Conservation (phyloP, 352 stramenopile species). For the Globisporangium ultimum region DNA sequence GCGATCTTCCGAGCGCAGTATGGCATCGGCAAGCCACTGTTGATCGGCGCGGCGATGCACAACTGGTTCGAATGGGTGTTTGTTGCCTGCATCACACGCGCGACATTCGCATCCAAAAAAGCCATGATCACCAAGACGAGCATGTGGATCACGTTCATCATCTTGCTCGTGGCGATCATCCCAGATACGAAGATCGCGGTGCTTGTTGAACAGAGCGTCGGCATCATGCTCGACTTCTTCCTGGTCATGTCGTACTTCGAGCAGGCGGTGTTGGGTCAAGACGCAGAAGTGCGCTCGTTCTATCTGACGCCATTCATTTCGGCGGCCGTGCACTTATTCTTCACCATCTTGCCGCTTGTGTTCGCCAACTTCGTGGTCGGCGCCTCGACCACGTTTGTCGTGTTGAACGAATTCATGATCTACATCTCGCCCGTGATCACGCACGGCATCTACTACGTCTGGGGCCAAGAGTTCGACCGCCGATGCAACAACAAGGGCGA, state of each 20-base stretch:
- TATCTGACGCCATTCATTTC: conserved; percentile 12
- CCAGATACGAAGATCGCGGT: conserved; percentile 13
- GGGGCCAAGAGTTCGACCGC: conserved; percentile 11
- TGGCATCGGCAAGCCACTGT: conserved; percentile 12
- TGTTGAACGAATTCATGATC: conserved; percentile 15
- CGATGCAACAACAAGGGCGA: conserved; percentile 8
- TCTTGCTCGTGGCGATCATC: conserved; percentile 5
- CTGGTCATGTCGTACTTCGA: conserved; percentile 11
- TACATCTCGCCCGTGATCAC: conserved; percentile 14
- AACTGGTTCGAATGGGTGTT: conserved; percentile 17
- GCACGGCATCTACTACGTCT: conserved; percentile 15
- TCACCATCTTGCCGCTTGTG: conserved; percentile 15
- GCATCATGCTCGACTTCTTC: conserved; percentile 19
- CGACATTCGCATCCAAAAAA: conserved; percentile 6
- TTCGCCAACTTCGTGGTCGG: conserved; percentile 16
- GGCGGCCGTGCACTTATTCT: conserved; percentile 9
- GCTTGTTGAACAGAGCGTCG: conserved; percentile 11
- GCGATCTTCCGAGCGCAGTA: conserved; percentile 13
- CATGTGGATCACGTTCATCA: conserved; percentile 8
- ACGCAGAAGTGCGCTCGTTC: conserved; percentile 12
- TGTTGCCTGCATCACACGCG: conserved; percentile 8
- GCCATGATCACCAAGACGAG: conserved; percentile 8
- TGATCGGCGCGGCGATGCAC: conserved; percentile 14
- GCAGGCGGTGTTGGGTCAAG: conserved; percentile 4
- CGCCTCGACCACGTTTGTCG: conserved; percentile 8